Evolutionary conservation across 2,329 filamentous ascomycete species (phyloP), one percentile per base, ranked within the genome.

Genomic region (Aspergillus caelatus): DNA sequence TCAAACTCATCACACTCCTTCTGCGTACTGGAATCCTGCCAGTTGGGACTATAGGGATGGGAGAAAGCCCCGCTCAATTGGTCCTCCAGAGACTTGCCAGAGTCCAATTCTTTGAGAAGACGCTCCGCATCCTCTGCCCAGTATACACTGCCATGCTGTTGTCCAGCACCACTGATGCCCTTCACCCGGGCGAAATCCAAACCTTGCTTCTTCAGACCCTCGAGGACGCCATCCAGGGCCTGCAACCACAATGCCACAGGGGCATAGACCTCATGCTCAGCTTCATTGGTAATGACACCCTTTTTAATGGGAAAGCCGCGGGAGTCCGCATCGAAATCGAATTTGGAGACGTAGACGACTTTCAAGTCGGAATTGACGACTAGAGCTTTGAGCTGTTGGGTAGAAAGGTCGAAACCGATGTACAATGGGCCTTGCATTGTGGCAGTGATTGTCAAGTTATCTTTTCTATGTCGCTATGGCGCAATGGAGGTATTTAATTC

Each of bases 131-230:
- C 81, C 52, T 82, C 77, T 63, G 86, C 91, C 94, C 94, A 98
- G 81, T 95, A 98, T 32, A 98, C 93, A 76, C 94, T 98, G 39
- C 95, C 95, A 79, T 98, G 95, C 83, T 99, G 95, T 86, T 98
- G 96, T 60, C 95, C 94, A 19, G 94, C 94, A 66, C 93, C 95
- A 72, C 92, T 94, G 70, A 99, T 86, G 34, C 92, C 94, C 73
- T 86, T 88, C 67, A 99, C 88, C 58, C 87, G 86, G 58, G 84
- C 80, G 72, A 97, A 90, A 69, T 93, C 90, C 61, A 92, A 86
- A 0, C 89, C 88, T 64, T 88, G 85, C 48, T 88, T 84, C 70
- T 86, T 84, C 66, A 99, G 84, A 19, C 91, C 88, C 55, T 84
- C 80, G 61, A 98, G 85, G 19, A 97, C 93, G 21, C 94, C 87